Conservation (phyloP, 108 stramenopile species). For the Cyclotella baltica region DNA sequence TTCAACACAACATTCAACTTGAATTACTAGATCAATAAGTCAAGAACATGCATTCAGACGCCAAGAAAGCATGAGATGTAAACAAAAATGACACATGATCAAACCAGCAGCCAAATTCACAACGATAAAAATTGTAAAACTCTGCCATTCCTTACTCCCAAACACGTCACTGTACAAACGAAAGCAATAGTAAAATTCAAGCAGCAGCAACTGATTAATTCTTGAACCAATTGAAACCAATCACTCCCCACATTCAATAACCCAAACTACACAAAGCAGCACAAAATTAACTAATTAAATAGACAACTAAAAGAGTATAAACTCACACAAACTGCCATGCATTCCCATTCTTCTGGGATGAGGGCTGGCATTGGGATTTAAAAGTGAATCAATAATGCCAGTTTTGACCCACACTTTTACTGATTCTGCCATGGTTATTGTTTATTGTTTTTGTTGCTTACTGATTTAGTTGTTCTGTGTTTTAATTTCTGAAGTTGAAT, state of each 20-base stretch:
- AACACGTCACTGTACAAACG: background rate
- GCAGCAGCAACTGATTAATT: no score
- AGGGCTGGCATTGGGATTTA: conserved; percentile 14
- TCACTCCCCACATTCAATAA: background rate
- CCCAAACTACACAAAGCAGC: background rate
- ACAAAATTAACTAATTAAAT: background rate
- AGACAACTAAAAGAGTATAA: background rate
- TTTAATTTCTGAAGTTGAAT: background rate
- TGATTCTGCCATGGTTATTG: conserved; percentile 21
- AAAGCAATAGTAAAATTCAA: background rate
- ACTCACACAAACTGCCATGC: conserved; percentile 23
- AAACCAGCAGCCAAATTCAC: background rate
- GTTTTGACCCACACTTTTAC: conserved; percentile 30
- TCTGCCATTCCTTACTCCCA: background rate
- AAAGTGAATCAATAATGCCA: conserved; percentile 12
- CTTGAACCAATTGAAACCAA: background rate
- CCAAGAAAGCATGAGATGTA: no score
- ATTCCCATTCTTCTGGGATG: conserved; percentile 4
- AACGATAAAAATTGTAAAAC: background rate
- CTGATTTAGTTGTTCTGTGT: background rate
- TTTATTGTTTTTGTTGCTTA: no score
- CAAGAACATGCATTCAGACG: no score
- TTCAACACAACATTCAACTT: no score
- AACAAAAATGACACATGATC: no score
- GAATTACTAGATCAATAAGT: no score